Evolutionary conservation across 2,329 filamentous ascomycete species (phyloP), one percentile per base, ranked within the genome.

Genomic region (Gaeumannomyces tritici): DNA sequence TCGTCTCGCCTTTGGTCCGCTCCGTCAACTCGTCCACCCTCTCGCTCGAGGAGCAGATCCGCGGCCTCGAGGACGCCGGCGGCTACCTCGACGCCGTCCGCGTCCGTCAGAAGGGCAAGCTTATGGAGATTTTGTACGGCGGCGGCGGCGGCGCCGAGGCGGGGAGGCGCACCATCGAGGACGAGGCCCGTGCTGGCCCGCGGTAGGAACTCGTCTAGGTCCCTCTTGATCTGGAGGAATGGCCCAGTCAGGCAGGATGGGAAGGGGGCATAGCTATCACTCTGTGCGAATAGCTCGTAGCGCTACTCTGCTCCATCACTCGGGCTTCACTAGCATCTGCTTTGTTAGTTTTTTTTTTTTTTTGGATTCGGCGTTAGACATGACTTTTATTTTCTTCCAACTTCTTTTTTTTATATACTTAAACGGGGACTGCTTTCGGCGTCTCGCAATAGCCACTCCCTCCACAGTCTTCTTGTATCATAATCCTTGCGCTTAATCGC

Each of bases 31-130:
- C 79, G 15, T 90, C 86, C 65, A 89, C 86, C 29, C 78, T 93
- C 24, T 87, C 87, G 1, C 81, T 97, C 24, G 90, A 93, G 65
- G 90, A 93, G 69, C 93, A 98, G 78, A 91, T 98, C 67, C 80
- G 81, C 57, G 92, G 93, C 5, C 75, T 98, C 26, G 88, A 91
- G 68, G 88, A 89, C 28, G 93, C 91, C 4, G 90, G 92, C 68
- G 82, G 83, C 15, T 90, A 96, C 71, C 80, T 98, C 12, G 88
- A 89, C 65, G 84, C 81, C 11, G 86, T 96, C 51, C 79, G 93
- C 55, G 84, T 90, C 66, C 83, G 83, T 67, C 93, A 97, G 77
- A 95, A 93, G 79, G 84, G 85, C 63, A 91, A 90, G 74, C 79
- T 95, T 68, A 86, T 95, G 83, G 88, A 93, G 76, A 85, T 89